A percentile compares a stretch with the other conserved stretches of the same genome.
Evolutionary conservation across 2,329 filamentous ascomycete genomes (phyloP).

Genomic region (Fusarium praegraminearum): DNA sequence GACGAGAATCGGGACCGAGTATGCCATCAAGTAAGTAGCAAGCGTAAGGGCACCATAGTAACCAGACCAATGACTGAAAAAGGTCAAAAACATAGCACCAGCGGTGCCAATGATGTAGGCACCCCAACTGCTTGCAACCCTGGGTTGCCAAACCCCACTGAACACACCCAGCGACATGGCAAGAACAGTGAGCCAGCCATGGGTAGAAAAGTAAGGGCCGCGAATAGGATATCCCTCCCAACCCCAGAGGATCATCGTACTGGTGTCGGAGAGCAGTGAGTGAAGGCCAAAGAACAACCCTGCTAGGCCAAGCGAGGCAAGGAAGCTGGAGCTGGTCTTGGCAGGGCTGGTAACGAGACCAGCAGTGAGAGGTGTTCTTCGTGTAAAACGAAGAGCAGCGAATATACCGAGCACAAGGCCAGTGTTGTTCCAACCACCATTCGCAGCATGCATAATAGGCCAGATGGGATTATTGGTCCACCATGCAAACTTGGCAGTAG

Average conservation of each 20-base stretch:
- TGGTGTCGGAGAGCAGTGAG: constrained; percentile 93
- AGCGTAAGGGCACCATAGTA: constrained; percentile 85
- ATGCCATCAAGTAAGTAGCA: constrained; percentile 84
- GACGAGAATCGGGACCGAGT: constrained; percentile 79
- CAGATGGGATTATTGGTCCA: constrained; percentile 96
- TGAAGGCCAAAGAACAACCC: constrained; percentile 91
- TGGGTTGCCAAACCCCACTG: constrained; percentile 79
- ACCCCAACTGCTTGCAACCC: constrained; percentile 80
- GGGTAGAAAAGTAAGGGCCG: constrained; percentile 88
- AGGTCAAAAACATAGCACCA: constrained; percentile 82
- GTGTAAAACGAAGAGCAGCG: constrained; percentile 80
- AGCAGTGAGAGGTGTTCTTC: constrained; percentile 66
- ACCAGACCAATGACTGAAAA: constrained; percentile 84
- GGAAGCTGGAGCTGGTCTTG: constrained; percentile 72
- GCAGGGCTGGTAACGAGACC: constrained; percentile 51
- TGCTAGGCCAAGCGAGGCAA: constrained; percentile 82
- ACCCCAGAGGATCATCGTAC: constrained; percentile 98
- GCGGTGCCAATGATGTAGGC: constrained; percentile 81
- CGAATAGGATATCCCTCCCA: constrained; percentile 96
- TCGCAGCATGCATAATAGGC: constrained; percentile 90
- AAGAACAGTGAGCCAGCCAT: constrained; percentile 86
- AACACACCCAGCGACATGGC: constrained; percentile 87
- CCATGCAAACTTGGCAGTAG: constrained; percentile 91
- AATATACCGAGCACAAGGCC: constrained; percentile 81
- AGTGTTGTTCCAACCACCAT: constrained; percentile 91